These are phyloP conservation scores for Fraxinus nigra DNA, from an alignment of 305 asterid genomes.

Conservation along the genomic window DNA sequence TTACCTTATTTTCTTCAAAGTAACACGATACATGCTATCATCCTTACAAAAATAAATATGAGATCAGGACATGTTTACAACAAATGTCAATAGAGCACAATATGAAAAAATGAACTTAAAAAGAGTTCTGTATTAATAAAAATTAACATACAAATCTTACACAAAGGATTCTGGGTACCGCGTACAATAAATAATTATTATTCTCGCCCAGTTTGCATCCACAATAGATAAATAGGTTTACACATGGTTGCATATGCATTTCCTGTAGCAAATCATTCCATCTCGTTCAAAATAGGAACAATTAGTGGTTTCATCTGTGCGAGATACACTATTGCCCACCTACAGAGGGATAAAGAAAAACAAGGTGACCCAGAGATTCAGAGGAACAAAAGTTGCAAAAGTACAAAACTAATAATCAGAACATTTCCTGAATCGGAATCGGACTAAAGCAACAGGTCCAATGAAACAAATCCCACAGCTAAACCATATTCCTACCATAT, in stretches of 20 bases:
- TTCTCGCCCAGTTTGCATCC: not conserved
- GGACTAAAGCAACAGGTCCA: not conserved
- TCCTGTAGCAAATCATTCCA: slow-evolving; percentile 12
- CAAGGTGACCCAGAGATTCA: not conserved
- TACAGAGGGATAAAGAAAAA: slow-evolving; percentile 9
- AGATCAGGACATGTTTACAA: not conserved
- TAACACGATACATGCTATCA: not conserved
- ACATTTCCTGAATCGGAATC: not conserved
- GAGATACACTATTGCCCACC: slow-evolving; percentile 58
- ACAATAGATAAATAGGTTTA: not conserved
- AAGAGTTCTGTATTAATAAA: not conserved
- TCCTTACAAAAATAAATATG: not conserved
- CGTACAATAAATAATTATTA: not conserved
- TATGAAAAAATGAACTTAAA: not conserved
- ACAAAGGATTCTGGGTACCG: not conserved
- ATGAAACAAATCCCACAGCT: not conserved
- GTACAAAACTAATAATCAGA: not conserved
- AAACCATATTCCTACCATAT: not conserved
- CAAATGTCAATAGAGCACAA: not conserved
- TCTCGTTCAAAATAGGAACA: slow-evolving; percentile 48
- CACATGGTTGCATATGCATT: not conserved
- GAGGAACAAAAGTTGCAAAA: not conserved
- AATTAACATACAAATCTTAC: not conserved
- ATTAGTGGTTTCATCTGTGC: slow-evolving; percentile 60
- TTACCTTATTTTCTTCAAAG: not conserved